These are phyloP conservation scores for Penicillium verhagenii DNA, from an alignment of 495 filamentous ascomycete species.

Conservation along the genomic window DNA sequence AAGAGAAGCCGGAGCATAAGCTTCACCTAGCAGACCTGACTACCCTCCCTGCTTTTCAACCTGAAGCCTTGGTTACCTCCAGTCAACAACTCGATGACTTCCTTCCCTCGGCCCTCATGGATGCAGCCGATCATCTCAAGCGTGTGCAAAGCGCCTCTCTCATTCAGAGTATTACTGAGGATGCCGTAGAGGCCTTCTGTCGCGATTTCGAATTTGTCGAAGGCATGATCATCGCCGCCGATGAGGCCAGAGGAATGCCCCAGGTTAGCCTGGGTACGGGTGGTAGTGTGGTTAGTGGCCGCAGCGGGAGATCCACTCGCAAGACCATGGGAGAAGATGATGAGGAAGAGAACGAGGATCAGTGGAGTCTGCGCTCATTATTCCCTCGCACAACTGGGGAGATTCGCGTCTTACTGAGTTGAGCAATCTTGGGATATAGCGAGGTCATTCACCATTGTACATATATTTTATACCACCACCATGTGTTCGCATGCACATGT, in stretches of 20 bases:
- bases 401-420: constrained; percentile 74
- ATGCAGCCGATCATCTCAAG: constrained; percentile 78
- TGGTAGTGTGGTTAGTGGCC: constrained; percentile 27
- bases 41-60: constrained; percentile 59
- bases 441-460: not conserved
- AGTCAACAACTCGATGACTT: constrained; percentile 87
- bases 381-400: constrained; percentile 86
- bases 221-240: constrained; percentile 58
- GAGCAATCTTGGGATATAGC: too few relatives aligned
- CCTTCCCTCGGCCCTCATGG: constrained; percentile 88
- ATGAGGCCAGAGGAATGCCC: constrained; percentile 47
- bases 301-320: constrained; percentile 23
- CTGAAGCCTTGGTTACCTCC: constrained; percentile 57
- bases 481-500: not conserved
- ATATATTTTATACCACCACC: too few relatives aligned
- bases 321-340: constrained; percentile 22
- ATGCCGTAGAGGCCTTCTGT: constrained; percentile 84
- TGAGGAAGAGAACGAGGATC: constrained; percentile 34
- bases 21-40: constrained; percentile 52
- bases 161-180: constrained; percentile 72
- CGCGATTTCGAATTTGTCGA: constrained; percentile 90
- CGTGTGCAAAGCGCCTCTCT: constrained; percentile 65
- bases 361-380: constrained; percentile 58
- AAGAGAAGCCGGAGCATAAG: constrained; percentile 31
- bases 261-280: constrained; percentile 30